phyloP scores from a whole-genome alignment of 2,329 filamentous ascomycete genomes.

The Ophiocordyceps sinensis region DNA sequence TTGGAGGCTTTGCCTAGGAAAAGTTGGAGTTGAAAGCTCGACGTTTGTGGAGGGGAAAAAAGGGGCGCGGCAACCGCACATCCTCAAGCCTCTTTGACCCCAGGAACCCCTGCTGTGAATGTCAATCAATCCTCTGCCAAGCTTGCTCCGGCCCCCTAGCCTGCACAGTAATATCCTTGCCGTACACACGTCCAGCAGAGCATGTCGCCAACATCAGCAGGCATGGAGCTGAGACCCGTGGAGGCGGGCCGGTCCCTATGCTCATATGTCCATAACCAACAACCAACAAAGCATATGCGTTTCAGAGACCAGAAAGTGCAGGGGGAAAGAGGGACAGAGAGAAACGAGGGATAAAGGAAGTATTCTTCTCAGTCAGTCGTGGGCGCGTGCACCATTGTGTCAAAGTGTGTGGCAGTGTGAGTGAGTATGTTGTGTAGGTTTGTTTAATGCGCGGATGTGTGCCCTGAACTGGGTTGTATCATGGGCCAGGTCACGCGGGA shows the following conservation, averaged over 20 bases:
- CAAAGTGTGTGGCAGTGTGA: background rate
- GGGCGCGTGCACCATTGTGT: background rate
- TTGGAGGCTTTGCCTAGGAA: constrained; percentile 1
- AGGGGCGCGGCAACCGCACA: constrained; percentile 1
- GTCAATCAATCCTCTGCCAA: background rate
- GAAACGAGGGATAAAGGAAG: background rate
- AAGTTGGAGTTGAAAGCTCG: constrained; percentile 2
- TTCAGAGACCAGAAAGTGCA: no score
- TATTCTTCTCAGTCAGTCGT: background rate
- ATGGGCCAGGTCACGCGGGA: constrained; percentile 1
- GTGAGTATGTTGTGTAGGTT: background rate
- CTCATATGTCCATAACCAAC: no score
- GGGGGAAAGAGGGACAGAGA: no score
- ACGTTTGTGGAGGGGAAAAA: background rate
- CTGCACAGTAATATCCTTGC: background rate
- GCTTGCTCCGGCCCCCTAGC: background rate
- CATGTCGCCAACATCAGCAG: constrained; percentile 1
- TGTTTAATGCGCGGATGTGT: background rate
- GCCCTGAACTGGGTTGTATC: background rate
- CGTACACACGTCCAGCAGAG: background rate
- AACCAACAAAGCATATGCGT: background rate
- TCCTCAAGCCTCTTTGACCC: constrained; percentile 1
- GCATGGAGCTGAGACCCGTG: constrained; percentile 1
- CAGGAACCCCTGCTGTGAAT: constrained; percentile 1
- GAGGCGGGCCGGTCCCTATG: constrained; percentile 1